Percentiles rank a stretch among this genome's conserved stretches.
These are phyloP conservation scores for Yamadazyma ubonensis DNA, from an alignment of 805 yeast species.

Conservation along the genomic window DNA sequence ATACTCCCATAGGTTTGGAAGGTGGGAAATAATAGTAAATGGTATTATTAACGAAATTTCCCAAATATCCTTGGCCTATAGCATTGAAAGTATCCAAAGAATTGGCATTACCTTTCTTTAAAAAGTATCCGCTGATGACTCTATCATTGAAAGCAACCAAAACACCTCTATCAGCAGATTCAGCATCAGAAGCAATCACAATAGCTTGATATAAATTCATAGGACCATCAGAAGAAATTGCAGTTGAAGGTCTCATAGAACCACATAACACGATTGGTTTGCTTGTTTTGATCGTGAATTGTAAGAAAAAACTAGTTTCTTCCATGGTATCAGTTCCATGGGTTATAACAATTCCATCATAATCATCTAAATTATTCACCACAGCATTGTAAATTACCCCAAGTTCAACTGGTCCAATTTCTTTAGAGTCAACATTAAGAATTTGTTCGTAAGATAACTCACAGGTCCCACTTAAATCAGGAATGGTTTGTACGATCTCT, in stretches of 20 bases:
- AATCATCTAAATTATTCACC: constrained; percentile 41
- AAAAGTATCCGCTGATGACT: constrained; percentile 67
- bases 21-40: constrained; percentile 66
- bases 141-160: constrained; percentile 66
- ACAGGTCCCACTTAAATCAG: constrained; percentile 54
- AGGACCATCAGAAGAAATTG: constrained; percentile 70
- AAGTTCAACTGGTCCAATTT: constrained; percentile 48
- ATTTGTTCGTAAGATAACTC: constrained; percentile 62
- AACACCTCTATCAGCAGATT: constrained; percentile 57
- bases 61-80: constrained; percentile 68
- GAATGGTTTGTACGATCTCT: constrained; percentile 52
- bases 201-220: constrained; percentile 72
- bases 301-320: constrained; percentile 65
- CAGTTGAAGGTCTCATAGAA: constrained; percentile 72
- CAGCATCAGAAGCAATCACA: constrained; percentile 54
- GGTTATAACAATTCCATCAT: constrained; percentile 62
- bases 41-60: constrained; percentile 65
- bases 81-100: constrained; percentile 67
- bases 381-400: constrained; percentile 47
- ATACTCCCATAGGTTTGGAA: constrained; percentile 52
- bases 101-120: constrained; percentile 69
- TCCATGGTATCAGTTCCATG: constrained; percentile 74
- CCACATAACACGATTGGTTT: constrained; percentile 70
- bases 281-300: constrained; percentile 41
- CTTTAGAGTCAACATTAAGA: constrained; percentile 61